Conservation (phyloP, 768 basidiomycete genomes). For the Panus rudis region DNA sequence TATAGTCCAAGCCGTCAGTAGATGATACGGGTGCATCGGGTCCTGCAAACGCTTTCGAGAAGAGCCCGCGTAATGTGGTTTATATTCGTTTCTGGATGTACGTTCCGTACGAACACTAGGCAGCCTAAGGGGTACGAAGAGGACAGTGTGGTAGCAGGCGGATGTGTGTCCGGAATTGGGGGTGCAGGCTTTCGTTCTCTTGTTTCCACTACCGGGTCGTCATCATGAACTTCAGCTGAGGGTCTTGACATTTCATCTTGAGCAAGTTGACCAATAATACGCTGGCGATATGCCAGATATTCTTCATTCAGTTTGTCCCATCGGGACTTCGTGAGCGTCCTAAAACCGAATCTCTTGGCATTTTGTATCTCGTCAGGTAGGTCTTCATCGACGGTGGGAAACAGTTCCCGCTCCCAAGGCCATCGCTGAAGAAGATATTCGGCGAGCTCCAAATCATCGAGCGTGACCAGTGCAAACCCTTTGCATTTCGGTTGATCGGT, state of each 20-base stretch:
- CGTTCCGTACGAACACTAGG: slow-evolving; percentile 62
- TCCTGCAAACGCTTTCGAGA: slow-evolving; percentile 35
- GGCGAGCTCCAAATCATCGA: slow-evolving; percentile 34
- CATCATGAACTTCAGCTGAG: too few relatives aligned
- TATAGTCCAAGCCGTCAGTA: slow-evolving; percentile 54
- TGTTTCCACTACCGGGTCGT: not conserved
- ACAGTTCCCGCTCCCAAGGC: slow-evolving; percentile 55
- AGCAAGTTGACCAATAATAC: slow-evolving; percentile 33
- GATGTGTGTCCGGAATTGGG: not conserved
- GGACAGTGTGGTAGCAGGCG: slow-evolving; percentile 12
- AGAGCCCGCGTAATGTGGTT: slow-evolving; percentile 61
- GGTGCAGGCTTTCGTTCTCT: not conserved
- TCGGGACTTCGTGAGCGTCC: slow-evolving; percentile 43
- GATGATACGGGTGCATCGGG: slow-evolving; percentile 1
- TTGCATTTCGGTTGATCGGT: slow-evolving; percentile 53
- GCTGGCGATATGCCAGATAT: slow-evolving; percentile 57
- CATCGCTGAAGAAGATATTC: slow-evolving; percentile 41
- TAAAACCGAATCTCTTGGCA: slow-evolving; percentile 53
- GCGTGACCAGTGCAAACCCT: slow-evolving; percentile 68
- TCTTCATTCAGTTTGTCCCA: slow-evolving; percentile 66
- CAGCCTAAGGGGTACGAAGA: slow-evolving; percentile 52
- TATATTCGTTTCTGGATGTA: slow-evolving; percentile 75
- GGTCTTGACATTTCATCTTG: not conserved
- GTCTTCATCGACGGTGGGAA: slow-evolving; percentile 21
- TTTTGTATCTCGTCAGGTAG: slow-evolving; percentile 33